These are phyloP conservation scores for Xylariaceae sp. DNA, from an alignment of 2,329 filamentous ascomycete genomes.

Conservation along the genomic window DNA sequence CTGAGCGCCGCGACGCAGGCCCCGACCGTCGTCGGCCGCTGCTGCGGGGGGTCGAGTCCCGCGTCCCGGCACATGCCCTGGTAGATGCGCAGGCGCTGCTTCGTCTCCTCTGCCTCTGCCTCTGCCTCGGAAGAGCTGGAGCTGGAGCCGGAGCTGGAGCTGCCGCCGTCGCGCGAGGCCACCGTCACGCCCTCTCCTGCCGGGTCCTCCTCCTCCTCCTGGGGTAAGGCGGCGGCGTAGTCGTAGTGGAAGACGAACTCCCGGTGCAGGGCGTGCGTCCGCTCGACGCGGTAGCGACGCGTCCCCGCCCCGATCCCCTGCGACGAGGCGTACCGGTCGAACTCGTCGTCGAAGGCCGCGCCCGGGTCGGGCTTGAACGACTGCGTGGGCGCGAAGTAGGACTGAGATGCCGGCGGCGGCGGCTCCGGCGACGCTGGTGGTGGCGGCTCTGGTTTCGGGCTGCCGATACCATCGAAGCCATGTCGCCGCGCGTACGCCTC, in stretches of 20 bases:
- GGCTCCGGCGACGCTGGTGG: too few relatives aligned
- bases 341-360: conserved; percentile 13
- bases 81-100: conserved; percentile 10
- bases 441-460: too few relatives aligned
- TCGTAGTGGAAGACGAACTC: conserved; percentile 13
- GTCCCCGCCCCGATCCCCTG: conserved; percentile 3
- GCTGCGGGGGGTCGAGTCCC: conserved; percentile 7
- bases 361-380: conserved; percentile 10
- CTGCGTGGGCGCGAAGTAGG: conserved; percentile 11
- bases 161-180: too few relatives aligned
- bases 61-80: conserved; percentile 15
- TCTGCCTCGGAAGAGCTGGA: too few relatives aligned
- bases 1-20: conserved; percentile 14
- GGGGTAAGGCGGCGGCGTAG: too few relatives aligned
- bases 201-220: too few relatives aligned
- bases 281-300: conserved; percentile 7
- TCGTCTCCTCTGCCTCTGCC: too few relatives aligned
- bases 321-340: conserved; percentile 11
- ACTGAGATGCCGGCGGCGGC: conserved; percentile 10
- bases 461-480: too few relatives aligned
- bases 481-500: too few relatives aligned
- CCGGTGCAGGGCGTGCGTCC: conserved; percentile 11
- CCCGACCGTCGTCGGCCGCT: too few relatives aligned
- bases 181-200: too few relatives aligned
- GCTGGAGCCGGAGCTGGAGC: too few relatives aligned